Conservation (phyloP, 371 early-diverging fungal genomes). For the Rhizopus arrhizus region DNA sequence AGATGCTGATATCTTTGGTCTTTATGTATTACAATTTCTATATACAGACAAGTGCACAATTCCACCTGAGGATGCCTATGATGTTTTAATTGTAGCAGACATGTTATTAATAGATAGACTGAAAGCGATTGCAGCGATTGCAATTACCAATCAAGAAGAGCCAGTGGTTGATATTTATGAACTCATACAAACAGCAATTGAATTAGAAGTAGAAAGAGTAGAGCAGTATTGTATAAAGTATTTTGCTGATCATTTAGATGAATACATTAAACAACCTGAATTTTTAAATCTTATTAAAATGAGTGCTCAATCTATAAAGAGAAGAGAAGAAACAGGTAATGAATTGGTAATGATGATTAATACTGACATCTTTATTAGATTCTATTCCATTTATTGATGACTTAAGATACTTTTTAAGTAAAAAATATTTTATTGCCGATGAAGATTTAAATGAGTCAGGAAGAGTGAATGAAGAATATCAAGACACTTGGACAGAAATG, state of each 20-base stretch:
- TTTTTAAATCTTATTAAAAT: conserved; percentile 30
- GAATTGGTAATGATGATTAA: too few relatives aligned
- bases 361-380: conserved; percentile 18
- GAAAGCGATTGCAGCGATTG: conserved; percentile 39
- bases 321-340: conserved; percentile 41
- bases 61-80: conserved; percentile 35
- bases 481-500: conserved; percentile 38
- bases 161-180: conserved; percentile 37
- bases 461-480: conserved; percentile 29
- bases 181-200: conserved; percentile 30
- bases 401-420: conserved; percentile 38
- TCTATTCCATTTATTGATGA: conserved; percentile 46
- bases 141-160: conserved; percentile 28
- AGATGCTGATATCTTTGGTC: conserved; percentile 27
- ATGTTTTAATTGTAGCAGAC: conserved; percentile 36
- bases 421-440: conserved; percentile 34
- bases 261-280: conserved; percentile 21
- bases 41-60: conserved; percentile 46
- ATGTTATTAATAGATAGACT: conserved; percentile 36
- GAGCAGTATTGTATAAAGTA: conserved; percentile 45
- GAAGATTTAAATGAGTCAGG: conserved; percentile 38
- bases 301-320: conserved; percentile 37
- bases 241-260: conserved; percentile 39
- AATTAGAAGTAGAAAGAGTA: conserved; percentile 36
- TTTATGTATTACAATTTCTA: conserved; percentile 36